A percentile compares a stretch with the other conserved stretches of the same genome.
phyloP scores from a whole-genome alignment of 345 rosid species.

The Eucalyptus decipiens region DNA sequence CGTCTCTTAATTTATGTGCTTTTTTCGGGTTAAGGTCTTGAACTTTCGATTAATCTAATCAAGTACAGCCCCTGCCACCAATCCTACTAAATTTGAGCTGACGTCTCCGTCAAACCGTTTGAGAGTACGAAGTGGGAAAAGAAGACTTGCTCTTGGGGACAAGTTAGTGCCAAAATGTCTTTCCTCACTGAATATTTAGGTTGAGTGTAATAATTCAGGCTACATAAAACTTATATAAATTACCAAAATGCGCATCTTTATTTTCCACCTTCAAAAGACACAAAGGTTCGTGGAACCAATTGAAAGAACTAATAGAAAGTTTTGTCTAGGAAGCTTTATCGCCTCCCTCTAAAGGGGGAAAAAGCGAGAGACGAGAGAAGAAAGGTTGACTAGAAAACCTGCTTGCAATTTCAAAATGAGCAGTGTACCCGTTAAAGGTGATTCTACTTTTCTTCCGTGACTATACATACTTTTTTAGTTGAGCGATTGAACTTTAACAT shows the following conservation, averaged over 20 bases:
- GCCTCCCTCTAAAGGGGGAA: too few species aligned
- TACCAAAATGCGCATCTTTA: background rate
- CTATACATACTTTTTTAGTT: background rate
- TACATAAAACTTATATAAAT: accelerated
- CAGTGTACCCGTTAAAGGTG: too few species aligned
- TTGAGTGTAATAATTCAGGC: background rate
- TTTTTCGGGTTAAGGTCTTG: background rate
- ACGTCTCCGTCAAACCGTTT: accelerated
- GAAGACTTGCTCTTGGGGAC: background rate
- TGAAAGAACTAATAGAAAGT: too few species aligned
- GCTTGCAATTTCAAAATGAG: background rate
- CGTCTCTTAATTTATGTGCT: too few species aligned
- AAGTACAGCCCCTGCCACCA: background rate
- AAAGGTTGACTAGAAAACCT: background rate
- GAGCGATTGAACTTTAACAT: background rate
- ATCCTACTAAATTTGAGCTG: too few species aligned
- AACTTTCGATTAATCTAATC: background rate
- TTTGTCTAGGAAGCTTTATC: too few species aligned
- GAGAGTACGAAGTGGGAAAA: background rate
- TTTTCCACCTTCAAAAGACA: background rate
- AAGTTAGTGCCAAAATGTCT: background rate
- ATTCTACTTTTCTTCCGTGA: too few species aligned
- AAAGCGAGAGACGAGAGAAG: too few species aligned
- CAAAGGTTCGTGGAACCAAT: background rate
- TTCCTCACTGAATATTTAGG: background rate